A percentile compares a stretch with the other conserved stretches of the same genome.
phyloP scores from a whole-genome alignment of 2,329 filamentous ascomycete genomes.

The Aspergillus pseudotamarii region DNA sequence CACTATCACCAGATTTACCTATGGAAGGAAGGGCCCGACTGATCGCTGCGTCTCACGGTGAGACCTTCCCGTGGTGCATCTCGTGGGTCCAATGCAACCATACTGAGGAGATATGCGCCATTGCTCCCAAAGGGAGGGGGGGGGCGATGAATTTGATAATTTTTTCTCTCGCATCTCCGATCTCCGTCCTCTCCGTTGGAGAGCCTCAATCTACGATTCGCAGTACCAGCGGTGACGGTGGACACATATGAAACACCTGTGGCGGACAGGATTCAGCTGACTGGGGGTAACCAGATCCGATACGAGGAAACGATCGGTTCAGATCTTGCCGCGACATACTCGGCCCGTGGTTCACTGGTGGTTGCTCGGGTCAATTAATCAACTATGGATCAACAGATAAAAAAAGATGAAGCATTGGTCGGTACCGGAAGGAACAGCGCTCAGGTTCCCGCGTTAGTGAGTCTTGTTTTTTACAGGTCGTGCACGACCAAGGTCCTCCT shows the following conservation, averaged over 20 bases:
- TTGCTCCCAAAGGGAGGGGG: too few relatives aligned
- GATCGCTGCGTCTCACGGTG: constrained; percentile 13
- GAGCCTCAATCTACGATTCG: not conserved
- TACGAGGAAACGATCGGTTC: not conserved
- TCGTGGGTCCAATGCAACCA: constrained; percentile 7
- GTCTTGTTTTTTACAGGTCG: not conserved
- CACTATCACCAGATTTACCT: not conserved
- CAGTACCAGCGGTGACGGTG: not conserved
- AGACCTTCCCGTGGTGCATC: constrained; percentile 8
- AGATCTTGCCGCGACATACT: constrained; percentile 1
- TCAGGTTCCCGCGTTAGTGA: not conserved
- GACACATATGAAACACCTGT: constrained; percentile 1
- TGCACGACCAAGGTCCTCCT: not conserved
- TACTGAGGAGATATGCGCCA: not conserved
- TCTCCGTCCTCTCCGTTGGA: not conserved
- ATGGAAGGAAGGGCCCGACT: not conserved
- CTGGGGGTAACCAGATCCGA: not conserved
- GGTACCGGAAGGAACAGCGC: not conserved
- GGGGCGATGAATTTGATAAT: not conserved
- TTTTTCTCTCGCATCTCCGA: not conserved
- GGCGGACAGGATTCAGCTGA: not conserved
- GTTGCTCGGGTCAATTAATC: not conserved
- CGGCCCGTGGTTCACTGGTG: not conserved
- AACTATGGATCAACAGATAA: not conserved
- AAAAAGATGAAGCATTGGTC: not conserved